Percentiles rank a stretch among this genome's conserved stretches.
Conservation (phyloP, 2,329 filamentous ascomycete species). For the Epichloe sp. region DNA sequence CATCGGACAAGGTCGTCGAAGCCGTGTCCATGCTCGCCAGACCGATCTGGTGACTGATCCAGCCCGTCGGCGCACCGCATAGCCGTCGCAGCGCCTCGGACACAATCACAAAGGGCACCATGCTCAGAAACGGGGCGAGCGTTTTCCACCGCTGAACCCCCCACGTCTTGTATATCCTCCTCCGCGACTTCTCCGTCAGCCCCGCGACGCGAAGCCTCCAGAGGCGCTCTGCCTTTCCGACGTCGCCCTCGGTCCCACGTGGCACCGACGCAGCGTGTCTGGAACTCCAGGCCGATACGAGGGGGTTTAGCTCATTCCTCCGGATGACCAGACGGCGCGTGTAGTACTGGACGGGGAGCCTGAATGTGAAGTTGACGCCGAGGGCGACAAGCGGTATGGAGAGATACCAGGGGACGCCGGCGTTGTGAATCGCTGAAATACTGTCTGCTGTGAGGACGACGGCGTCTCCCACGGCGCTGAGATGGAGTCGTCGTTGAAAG, state of each 20-base stretch:
- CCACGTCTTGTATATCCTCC: slow-evolving; percentile 23
- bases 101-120: slow-evolving; percentile 36
- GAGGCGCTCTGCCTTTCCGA: slow-evolving; percentile 9
- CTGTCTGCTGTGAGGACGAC: slow-evolving; percentile 28
- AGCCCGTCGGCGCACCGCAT: slow-evolving; percentile 19
- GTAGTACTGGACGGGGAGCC: slow-evolving; percentile 35
- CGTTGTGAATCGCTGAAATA: slow-evolving; percentile 30
- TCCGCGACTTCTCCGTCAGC: slow-evolving; percentile 15
- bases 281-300: slow-evolving; percentile 20
- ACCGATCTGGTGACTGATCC: slow-evolving; percentile 19
- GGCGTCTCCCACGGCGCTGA: slow-evolving; percentile 18
- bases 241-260: neutral
- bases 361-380: slow-evolving; percentile 28
- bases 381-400: slow-evolving; percentile 40
- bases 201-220: slow-evolving; percentile 13
- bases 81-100: slow-evolving; percentile 39
- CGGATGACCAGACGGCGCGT: slow-evolving; percentile 18
- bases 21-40: slow-evolving; percentile 11
- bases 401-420: slow-evolving; percentile 39
- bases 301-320: slow-evolving; percentile 15
- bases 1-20: slow-evolving; percentile 13
- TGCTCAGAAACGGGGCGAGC: slow-evolving; percentile 23
- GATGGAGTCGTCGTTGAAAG: slow-evolving; percentile 18
- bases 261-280: slow-evolving; percentile 11
- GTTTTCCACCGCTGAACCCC: slow-evolving; percentile 37